phyloP scores from a whole-genome alignment of 345 rosid genomes.

The Viola odorata region DNA sequence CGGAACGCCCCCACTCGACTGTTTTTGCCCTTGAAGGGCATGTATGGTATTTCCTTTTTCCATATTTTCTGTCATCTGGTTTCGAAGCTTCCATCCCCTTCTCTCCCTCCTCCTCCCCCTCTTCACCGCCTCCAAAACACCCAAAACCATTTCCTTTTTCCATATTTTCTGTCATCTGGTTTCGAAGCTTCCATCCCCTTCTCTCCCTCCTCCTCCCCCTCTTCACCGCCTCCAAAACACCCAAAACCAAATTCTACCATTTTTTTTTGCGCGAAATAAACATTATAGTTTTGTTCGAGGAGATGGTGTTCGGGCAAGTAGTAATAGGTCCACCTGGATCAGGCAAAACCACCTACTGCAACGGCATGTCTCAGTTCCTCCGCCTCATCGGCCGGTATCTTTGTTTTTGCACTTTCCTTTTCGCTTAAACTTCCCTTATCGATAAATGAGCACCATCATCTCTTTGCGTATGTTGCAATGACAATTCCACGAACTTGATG shows the following conservation, averaged over 20 bases:
- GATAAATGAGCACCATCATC: no score
- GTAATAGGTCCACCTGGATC: constrained; percentile 96
- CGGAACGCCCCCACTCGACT: constrained; percentile 34
- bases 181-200: no score
- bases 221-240: no score
- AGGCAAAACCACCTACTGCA: constrained; percentile 96
- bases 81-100: neutral
- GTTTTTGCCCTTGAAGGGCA: no score
- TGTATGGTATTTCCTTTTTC: no score
- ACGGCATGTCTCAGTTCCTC: constrained; percentile 97
- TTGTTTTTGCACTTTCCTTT: neutral
- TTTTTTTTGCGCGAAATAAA: neutral
- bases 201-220: no score
- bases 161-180: no score
- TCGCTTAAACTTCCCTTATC: neutral
- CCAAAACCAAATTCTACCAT: no score
- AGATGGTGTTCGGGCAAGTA: constrained; percentile 86
- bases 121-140: no score
- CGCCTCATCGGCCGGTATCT: constrained; percentile 74
- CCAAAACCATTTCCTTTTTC: no score
- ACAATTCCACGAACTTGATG: neutral
- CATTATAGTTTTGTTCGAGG: neutral
- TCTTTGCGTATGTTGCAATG: neutral
- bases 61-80: neutral
- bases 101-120: no score